A percentile compares a stretch with the other conserved stretches of the same genome.
Conservation (phyloP, 1,139 yeast genomes). For the Suhomyces chickasaworum region DNA sequence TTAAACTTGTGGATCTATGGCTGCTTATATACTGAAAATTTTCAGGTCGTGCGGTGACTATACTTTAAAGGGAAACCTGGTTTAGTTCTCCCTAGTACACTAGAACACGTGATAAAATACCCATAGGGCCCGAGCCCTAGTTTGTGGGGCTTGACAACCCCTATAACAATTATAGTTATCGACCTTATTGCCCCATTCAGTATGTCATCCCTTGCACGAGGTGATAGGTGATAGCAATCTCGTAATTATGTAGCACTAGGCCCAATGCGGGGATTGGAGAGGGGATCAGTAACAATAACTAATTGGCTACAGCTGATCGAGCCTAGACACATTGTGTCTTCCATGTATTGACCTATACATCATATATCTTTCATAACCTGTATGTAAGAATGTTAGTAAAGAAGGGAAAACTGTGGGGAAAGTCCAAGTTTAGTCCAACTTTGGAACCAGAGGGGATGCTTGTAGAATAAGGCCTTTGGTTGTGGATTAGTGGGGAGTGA, state of each 20-base stretch:
- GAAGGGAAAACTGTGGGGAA: constrained; percentile 6
- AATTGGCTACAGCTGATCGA: not conserved
- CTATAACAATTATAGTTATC: constrained; percentile 3
- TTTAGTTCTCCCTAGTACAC: too few species aligned
- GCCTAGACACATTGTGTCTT: constrained; percentile 2
- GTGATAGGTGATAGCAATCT: constrained; percentile 3
- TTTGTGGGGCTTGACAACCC: constrained; percentile 4
- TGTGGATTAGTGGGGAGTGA: not conserved
- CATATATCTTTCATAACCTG: constrained; percentile 9
- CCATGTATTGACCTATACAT: constrained; percentile 9
- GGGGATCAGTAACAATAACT: not conserved
- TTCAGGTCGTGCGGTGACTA: constrained; percentile 6
- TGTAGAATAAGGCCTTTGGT: not conserved
- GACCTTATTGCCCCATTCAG: constrained; percentile 5
- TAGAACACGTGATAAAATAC: not conserved
- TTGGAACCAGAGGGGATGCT: constrained; percentile 1
- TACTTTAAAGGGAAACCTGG: too few species aligned
- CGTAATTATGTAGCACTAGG: not conserved
- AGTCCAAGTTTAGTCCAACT: not conserved
- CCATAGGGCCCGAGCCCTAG: constrained; percentile 12
- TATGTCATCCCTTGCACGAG: not conserved
- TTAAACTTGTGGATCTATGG: not conserved
- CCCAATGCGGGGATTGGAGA: constrained; percentile 2
- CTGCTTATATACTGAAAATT: constrained; percentile 9
- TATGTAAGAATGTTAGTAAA: constrained; percentile 6